phyloP scores from a whole-genome alignment of 2,329 filamentous ascomycete genomes.

The Metarhizium humberi region DNA sequence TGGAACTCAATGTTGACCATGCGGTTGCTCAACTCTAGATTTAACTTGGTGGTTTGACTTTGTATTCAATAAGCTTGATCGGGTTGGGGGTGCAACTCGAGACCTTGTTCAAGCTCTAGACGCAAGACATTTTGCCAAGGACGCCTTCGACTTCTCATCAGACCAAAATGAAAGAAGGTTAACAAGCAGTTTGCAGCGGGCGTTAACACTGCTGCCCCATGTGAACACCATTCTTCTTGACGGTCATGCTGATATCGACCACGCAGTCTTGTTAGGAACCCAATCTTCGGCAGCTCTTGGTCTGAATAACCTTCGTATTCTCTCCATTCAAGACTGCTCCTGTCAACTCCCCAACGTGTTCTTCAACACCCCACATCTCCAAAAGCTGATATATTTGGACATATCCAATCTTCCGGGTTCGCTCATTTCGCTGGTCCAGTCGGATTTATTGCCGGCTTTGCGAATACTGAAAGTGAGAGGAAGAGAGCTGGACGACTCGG shows the following conservation, averaged over 20 bases:
- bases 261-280: slow-evolving; percentile 22
- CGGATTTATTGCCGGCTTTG: slow-evolving; percentile 32
- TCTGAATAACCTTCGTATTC: slow-evolving; percentile 18
- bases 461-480: slow-evolving; percentile 41
- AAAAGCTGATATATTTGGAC: slow-evolving; percentile 41
- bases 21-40: slow-evolving; percentile 25
- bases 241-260: slow-evolving; percentile 35
- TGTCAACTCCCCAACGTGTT: slow-evolving; percentile 30
- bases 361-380: slow-evolving; percentile 27
- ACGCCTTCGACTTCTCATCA: slow-evolving; percentile 30
- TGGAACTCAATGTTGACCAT: background rate
- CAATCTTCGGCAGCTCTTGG: slow-evolving; percentile 1
- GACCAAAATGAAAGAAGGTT: slow-evolving; percentile 25
- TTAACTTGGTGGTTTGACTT: slow-evolving; percentile 39
- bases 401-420: slow-evolving; percentile 40
- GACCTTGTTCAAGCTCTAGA: slow-evolving; percentile 37
- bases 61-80: slow-evolving; percentile 27
- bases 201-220: slow-evolving; percentile 31
- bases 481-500: slow-evolving; percentile 34
- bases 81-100: slow-evolving; percentile 28
- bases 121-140: slow-evolving; percentile 32
- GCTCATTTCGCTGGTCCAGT: slow-evolving; percentile 24
- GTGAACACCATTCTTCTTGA: slow-evolving; percentile 39
- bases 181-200: slow-evolving; percentile 28
- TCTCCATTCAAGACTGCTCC: slow-evolving; percentile 36